Conservation (phyloP, 1,284 basidiomycete species). For the Trichosporon inkin region DNA sequence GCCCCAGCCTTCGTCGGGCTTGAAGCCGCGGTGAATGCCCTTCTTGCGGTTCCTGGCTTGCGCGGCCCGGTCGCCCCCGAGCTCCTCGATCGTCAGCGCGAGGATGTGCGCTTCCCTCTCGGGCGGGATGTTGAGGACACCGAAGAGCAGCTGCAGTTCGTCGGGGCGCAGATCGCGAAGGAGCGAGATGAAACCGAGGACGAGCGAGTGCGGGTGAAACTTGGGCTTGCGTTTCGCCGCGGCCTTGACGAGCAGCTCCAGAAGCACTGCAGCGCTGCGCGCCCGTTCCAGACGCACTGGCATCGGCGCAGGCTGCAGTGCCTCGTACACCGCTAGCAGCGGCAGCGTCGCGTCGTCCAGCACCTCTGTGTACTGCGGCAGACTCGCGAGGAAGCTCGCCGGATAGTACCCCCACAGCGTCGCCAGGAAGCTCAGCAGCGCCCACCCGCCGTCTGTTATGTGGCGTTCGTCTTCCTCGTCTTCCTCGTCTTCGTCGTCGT, state of each 20-base stretch:
- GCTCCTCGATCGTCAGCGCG: background rate
- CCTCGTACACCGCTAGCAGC: background rate
- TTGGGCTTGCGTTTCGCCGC: background rate
- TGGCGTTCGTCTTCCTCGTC: background rate
- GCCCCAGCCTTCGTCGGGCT: background rate
- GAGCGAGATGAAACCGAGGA: background rate
- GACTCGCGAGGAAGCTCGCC: background rate
- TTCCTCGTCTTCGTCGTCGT: background rate
- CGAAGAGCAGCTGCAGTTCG: background rate
- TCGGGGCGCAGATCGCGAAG: background rate
- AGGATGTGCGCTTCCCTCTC: background rate
- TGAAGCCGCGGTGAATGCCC: background rate
- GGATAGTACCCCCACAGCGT: background rate
- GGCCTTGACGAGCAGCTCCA: background rate
- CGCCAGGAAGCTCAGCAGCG: background rate
- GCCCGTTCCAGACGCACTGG: background rate
- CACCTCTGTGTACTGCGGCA: background rate
- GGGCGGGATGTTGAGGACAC: background rate
- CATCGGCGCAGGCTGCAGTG: background rate
- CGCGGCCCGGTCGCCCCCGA: background rate
- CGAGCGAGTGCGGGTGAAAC: background rate
- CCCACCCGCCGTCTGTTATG: background rate
- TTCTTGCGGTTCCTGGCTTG: background rate
- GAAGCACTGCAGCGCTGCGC: background rate
- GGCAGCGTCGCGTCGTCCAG: background rate